A percentile compares a stretch with the other conserved stretches of the same genome.
Evolutionary conservation across 2,329 filamentous ascomycete species (phyloP).

Genomic region (Mollisia scopiformis): DNA sequence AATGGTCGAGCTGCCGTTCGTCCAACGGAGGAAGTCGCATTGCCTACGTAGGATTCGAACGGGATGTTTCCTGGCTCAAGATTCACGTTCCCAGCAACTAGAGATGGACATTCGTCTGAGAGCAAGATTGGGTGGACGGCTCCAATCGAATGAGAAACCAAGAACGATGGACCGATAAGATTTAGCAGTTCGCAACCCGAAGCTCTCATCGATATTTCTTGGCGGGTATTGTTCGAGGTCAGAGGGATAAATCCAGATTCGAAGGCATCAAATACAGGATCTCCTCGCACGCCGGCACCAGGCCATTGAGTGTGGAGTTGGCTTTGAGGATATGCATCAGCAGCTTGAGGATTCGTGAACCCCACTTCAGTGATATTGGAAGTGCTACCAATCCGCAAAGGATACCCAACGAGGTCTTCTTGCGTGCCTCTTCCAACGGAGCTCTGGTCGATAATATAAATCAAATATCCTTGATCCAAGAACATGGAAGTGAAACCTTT

Average conservation of each 20-base stretch:
- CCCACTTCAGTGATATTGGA: constrained; percentile 25
- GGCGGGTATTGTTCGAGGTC: constrained; percentile 32
- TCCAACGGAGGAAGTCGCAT: constrained; percentile 21
- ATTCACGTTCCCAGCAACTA: constrained; percentile 34
- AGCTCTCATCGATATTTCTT: constrained; percentile 34
- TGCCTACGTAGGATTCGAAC: constrained; percentile 27
- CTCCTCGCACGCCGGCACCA: constrained; percentile 37
- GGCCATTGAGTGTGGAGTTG: constrained; percentile 43
- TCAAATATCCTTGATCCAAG: constrained; percentile 44
- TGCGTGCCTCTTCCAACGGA: constrained; percentile 27
- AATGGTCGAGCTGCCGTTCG: constrained; percentile 22
- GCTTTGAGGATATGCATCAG: constrained; percentile 34
- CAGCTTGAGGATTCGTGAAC: constrained; percentile 25
- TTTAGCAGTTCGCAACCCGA: constrained; percentile 36
- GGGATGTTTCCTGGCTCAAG: constrained; percentile 35
- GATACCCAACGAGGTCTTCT: constrained; percentile 27
- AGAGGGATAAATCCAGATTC: constrained; percentile 34
- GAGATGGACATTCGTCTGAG: constrained; percentile 33
- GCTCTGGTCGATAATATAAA: constrained; percentile 42
- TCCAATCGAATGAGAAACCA: constrained; percentile 39
- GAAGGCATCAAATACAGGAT: constrained; percentile 37
- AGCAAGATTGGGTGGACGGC: constrained; percentile 27
- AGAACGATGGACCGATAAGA: constrained; percentile 35
- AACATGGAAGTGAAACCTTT: constrained; percentile 50
- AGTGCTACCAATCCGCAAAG: constrained; percentile 25